Conservation (phyloP, 441 rosid species). For the Aleurites moluccanus region DNA sequence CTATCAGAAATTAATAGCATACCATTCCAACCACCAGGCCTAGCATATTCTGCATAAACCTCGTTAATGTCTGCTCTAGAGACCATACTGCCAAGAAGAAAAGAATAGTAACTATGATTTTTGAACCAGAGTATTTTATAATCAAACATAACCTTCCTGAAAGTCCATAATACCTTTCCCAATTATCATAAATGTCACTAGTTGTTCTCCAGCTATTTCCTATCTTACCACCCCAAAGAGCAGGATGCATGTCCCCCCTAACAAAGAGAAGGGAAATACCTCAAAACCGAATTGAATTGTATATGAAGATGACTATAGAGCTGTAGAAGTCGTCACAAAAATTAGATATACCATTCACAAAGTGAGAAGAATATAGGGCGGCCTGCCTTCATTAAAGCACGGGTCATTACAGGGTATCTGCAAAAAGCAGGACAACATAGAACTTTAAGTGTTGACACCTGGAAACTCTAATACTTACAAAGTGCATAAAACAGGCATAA, state of each 20-base stretch:
- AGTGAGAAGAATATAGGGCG: slow-evolving; percentile 58
- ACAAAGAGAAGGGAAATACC: not conserved
- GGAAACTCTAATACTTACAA: not conserved
- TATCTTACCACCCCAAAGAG: slow-evolving; percentile 56
- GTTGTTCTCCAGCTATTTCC: slow-evolving; percentile 84
- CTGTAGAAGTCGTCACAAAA: not conserved
- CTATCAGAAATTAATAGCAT: slow-evolving; percentile 11
- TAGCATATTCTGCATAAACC: slow-evolving; percentile 48
- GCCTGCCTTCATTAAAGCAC: slow-evolving; percentile 52
- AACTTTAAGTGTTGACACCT: not conserved
- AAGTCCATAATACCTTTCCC: slow-evolving; percentile 43
- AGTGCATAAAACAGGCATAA: slow-evolving; percentile 5
- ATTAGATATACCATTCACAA: slow-evolving; percentile 58
- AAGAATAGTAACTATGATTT: not conserved
- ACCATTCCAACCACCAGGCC: slow-evolving; percentile 86
- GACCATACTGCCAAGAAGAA: slow-evolving; percentile 43
- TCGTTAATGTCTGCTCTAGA: slow-evolving; percentile 56
- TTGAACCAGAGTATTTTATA: not conserved
- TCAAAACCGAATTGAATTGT: not conserved
- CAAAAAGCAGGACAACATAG: slow-evolving; percentile 17
- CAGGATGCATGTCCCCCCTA: slow-evolving; percentile 67
- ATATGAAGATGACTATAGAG: not conserved
- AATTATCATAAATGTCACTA: slow-evolving; percentile 48
- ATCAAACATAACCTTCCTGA: not conserved
- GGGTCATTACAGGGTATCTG: slow-evolving; percentile 61